phyloP scores from a whole-genome alignment of 805 yeast genomes.

The Candida suzukii region DNA sequence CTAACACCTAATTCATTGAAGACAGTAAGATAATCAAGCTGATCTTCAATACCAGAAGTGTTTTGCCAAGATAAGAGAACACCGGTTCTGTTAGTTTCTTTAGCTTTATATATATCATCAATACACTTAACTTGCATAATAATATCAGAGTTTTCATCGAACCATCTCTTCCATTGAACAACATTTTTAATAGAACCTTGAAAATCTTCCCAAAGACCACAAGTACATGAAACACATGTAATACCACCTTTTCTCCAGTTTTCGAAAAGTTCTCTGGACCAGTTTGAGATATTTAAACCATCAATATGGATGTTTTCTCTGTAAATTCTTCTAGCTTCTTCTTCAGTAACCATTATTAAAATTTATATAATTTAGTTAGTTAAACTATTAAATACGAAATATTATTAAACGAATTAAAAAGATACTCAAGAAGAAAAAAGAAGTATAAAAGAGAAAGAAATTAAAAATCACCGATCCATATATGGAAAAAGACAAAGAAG shows the following conservation, averaged over 20 bases:
- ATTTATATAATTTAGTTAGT: no score
- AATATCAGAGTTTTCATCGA: conserved; percentile 11
- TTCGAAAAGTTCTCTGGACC: conserved; percentile 10
- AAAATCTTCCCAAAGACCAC: conserved; percentile 14
- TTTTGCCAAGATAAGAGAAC: conserved; percentile 14
- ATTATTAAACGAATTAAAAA: no score
- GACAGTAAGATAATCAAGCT: conserved; percentile 11
- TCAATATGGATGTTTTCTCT: conserved; percentile 12
- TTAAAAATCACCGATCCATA: no score
- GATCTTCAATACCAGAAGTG: conserved; percentile 13
- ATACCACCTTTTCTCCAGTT: conserved; percentile 14
- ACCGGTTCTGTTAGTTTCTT: conserved; percentile 12
- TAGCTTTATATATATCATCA: conserved; percentile 12
- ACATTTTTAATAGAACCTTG: conserved; percentile 12
- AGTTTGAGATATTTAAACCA: conserved; percentile 12
- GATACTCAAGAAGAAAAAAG: no score
- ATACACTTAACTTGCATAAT: conserved; percentile 11
- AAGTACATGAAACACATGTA: conserved; percentile 13
- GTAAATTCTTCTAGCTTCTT: conserved; percentile 12
- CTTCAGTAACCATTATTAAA: conserved; percentile 13
- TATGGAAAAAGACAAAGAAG: no score
- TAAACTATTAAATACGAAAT: no score
- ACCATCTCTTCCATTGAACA: conserved; percentile 16
- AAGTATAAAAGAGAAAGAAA: no score
- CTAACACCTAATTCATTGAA: conserved; percentile 12